Evolutionary conservation across 1,284 basidiomycete genomes (phyloP).

Genomic region (Leccinum ponderosum): DNA sequence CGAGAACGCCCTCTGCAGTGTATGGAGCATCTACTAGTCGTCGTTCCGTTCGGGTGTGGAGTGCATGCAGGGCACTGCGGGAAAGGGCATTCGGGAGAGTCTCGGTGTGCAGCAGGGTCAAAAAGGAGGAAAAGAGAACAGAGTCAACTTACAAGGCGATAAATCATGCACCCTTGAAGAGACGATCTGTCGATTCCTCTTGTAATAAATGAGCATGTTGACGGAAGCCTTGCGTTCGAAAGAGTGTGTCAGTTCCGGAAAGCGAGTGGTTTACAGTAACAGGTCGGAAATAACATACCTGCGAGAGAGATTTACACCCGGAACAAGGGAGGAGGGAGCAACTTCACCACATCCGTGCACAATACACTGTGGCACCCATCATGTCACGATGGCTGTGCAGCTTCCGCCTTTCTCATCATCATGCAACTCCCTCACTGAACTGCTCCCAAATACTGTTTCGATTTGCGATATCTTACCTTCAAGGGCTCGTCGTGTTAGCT

Average conservation of each 20-base stretch:
- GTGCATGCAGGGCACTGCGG: background rate
- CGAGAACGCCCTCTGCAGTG: constrained; percentile 88
- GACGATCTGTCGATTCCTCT: constrained; percentile 80
- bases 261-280: too few species aligned
- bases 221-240: constrained; percentile 33
- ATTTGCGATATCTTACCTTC: background rate
- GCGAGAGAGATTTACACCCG: too few species aligned
- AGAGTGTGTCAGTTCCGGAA: too few species aligned
- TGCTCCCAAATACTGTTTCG: background rate
- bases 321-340: too few species aligned
- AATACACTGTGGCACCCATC: too few species aligned
- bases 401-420: background rate
- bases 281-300: too few species aligned
- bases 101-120: background rate
- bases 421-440: background rate
- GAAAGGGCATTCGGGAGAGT: background rate
- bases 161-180: constrained; percentile 85
- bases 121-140: background rate
- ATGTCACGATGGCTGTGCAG: background rate
- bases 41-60: background rate
- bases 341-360: too few species aligned
- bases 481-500: background rate
- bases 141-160: background rate
- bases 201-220: constrained; percentile 82
- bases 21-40: background rate